Conservation (phyloP, 441 rosid species). For the Mallotus japonicus region DNA sequence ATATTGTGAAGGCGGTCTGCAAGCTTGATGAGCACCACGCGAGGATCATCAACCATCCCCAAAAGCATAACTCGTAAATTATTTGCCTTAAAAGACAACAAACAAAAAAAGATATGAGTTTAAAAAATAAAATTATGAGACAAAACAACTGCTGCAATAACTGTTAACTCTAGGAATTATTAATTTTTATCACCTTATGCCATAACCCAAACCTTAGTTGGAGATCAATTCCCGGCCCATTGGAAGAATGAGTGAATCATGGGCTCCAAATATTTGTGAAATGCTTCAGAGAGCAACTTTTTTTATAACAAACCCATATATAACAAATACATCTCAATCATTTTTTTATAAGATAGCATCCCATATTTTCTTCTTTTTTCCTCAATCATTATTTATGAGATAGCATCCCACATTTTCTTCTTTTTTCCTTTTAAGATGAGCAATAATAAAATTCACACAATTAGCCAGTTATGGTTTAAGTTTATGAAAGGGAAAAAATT, state of each 20-base stretch:
- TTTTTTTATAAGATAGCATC: background rate
- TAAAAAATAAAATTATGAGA: too few relatives aligned
- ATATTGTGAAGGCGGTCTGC: slow-evolving; percentile 85
- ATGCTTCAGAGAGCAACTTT: background rate
- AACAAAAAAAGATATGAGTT: background rate
- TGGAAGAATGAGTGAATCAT: background rate
- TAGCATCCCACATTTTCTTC: background rate
- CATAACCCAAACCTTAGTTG: too few relatives aligned
- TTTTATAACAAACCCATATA: background rate
- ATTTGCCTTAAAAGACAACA: slow-evolving; percentile 48
- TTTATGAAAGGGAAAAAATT: background rate
- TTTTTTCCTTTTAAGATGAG: background rate
- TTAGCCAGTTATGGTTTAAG: background rate
- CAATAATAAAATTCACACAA: background rate
- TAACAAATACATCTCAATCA: background rate
- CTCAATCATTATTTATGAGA: background rate
- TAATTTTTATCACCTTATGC: too few relatives aligned
- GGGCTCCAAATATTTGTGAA: background rate
- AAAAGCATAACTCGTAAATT: slow-evolving; percentile 68
- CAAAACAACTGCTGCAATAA: too few relatives aligned
- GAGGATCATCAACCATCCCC: slow-evolving; percentile 86
- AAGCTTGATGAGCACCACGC: slow-evolving; percentile 80
- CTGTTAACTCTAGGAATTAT: too few relatives aligned
- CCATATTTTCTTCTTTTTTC: background rate
- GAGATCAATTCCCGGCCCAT: background rate